phyloP scores from a whole-genome alignment of 345 rosid species.

The Cochlearia excelsa region DNA sequence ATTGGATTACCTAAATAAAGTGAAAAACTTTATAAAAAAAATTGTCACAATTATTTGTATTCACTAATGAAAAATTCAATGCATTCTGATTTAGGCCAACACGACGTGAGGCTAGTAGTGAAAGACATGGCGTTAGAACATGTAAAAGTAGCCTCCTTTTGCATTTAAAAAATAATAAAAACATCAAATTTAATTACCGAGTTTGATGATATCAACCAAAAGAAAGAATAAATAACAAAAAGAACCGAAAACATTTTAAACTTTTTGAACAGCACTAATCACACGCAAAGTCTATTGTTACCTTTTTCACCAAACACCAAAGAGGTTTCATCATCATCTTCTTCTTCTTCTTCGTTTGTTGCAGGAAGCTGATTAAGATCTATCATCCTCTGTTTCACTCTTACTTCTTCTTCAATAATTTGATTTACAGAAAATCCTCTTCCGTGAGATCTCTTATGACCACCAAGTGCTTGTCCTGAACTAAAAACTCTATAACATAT shows the following conservation, averaged over 20 bases:
- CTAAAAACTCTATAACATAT: slow-evolving; percentile 74
- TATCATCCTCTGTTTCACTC: slow-evolving; percentile 44
- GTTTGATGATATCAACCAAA: slow-evolving; percentile 2
- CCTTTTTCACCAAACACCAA: slow-evolving; percentile 56
- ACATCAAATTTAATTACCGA: slow-evolving; percentile 16
- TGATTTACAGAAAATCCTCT: slow-evolving; percentile 14
- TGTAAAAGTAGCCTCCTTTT: slow-evolving; percentile 34
- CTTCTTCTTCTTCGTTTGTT: slow-evolving; percentile 48
- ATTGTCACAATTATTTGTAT: slow-evolving; percentile 11
- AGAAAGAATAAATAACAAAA: not conserved
- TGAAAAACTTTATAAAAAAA: not conserved
- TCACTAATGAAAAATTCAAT: slow-evolving; percentile 22
- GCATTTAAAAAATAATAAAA: slow-evolving; percentile 18
- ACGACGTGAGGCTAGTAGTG: slow-evolving; percentile 33
- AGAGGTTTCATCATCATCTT: slow-evolving; percentile 40
- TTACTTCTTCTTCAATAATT: slow-evolving; percentile 23
- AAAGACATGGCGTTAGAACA: slow-evolving; percentile 38
- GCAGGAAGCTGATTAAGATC: slow-evolving; percentile 90
- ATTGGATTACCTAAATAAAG: slow-evolving; percentile 6
- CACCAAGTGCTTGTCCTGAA: slow-evolving; percentile 97
- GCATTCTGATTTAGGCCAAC: slow-evolving; percentile 33
- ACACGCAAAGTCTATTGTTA: slow-evolving; percentile 33
- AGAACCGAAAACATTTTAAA: slow-evolving; percentile 16
- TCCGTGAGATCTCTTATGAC: slow-evolving; percentile 91
- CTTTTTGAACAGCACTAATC: slow-evolving; percentile 9